Percentiles rank a stretch among this genome's conserved stretches.
phyloP scores from a whole-genome alignment of 1,284 basidiomycete species.

The Trichosporon sp. region DNA sequence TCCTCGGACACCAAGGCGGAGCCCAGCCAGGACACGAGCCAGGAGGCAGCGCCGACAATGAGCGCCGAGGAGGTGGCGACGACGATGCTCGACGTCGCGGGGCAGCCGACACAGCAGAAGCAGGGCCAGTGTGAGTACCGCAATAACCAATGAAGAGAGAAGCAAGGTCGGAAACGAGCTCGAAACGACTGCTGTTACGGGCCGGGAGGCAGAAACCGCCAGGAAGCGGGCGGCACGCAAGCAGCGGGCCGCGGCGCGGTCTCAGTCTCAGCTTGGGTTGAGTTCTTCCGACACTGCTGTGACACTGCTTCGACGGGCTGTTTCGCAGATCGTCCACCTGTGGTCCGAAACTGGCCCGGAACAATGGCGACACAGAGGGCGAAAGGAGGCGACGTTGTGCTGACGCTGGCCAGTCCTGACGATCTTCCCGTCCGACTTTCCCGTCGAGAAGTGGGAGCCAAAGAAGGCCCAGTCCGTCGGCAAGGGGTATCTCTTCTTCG shows the following conservation, averaged over 20 bases:
- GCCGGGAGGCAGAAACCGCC: too few relatives aligned
- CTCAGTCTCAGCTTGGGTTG: background rate
- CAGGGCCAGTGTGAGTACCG: background rate
- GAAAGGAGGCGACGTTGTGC: background rate
- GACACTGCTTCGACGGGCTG: background rate
- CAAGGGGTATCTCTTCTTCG: conserved; percentile 29
- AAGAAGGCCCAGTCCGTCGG: background rate
- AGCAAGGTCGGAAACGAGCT: too few relatives aligned
- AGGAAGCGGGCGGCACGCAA: too few relatives aligned
- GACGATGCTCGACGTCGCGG: background rate
- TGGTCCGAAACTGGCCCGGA: background rate
- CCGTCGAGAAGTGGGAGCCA: conserved; percentile 4
- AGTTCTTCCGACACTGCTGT: background rate
- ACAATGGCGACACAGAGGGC: too few relatives aligned
- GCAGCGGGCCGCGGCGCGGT: background rate
- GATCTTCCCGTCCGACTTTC: conserved; percentile 32
- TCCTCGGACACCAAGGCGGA: background rate
- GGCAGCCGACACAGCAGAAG: background rate
- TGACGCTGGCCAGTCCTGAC: conserved; percentile 24
- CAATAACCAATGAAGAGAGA: too few relatives aligned
- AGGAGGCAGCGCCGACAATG: too few relatives aligned
- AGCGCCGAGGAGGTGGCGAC: background rate
- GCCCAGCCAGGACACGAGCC: too few relatives aligned
- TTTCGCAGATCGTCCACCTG: background rate
- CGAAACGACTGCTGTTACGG: too few relatives aligned